phyloP scores from a whole-genome alignment of 2,329 filamentous ascomycete species.

The Aureobasidium musti region DNA sequence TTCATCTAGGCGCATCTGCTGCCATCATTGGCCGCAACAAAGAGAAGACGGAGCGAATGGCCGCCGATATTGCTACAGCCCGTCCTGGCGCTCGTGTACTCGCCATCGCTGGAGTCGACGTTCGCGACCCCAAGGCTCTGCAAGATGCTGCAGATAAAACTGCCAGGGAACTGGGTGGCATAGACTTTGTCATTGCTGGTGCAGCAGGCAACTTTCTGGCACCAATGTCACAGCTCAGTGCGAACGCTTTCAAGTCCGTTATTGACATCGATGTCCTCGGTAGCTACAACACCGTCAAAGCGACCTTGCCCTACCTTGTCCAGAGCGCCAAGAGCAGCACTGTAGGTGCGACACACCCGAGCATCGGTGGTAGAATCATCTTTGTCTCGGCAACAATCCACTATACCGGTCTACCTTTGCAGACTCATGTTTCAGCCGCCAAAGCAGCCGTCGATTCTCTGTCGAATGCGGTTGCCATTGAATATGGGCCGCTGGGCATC shows the following conservation, averaged over 20 bases:
- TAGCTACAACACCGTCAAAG: conserved; percentile 93
- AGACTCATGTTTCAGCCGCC: conserved; percentile 86
- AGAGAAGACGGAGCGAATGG: conserved; percentile 80
- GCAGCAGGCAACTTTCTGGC: conserved; percentile 95
- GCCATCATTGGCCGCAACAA: conserved; percentile 90
- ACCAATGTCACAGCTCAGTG: conserved; percentile 74
- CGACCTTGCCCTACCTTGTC: conserved; percentile 78
- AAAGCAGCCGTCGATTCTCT: conserved; percentile 91
- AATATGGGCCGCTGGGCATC: conserved; percentile 85
- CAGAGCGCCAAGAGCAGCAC: conserved; percentile 64
- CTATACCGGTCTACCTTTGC: conserved; percentile 81
- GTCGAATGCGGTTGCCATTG: conserved; percentile 75
- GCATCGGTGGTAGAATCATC: conserved; percentile 79
- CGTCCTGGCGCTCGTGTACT: conserved; percentile 80
- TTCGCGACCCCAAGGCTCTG: conserved; percentile 66
- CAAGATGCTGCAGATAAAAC: conserved; percentile 76
- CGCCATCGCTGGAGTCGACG: conserved; percentile 73
- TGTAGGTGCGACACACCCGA: conserved; percentile 37
- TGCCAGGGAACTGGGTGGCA: conserved; percentile 76
- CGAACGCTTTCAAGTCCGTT: conserved; percentile 92
- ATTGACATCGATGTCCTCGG: conserved; percentile 96
- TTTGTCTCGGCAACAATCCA: conserved; percentile 91
- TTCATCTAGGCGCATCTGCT: conserved; percentile 87
- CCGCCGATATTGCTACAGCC: conserved; percentile 77
- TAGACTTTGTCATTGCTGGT: conserved; percentile 93